These are phyloP conservation scores for Paramecium octaurelia DNA, from an alignment of 73 alveolate species.

Conservation along the genomic window DNA sequence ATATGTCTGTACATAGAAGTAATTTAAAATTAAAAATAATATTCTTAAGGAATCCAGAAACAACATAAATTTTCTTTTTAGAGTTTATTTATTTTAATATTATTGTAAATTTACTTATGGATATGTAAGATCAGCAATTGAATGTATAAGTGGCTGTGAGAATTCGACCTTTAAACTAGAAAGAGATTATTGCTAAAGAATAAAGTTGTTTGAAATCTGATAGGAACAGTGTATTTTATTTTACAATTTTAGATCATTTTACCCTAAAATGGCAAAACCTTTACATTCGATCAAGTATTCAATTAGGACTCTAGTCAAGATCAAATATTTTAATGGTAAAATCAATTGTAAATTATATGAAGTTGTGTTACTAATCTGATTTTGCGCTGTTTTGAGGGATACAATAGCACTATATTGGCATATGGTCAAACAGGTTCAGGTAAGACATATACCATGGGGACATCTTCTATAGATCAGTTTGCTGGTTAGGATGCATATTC, in stretches of 20 bases:
- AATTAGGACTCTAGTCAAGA: constrained; percentile 80
- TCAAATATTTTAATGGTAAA: constrained; percentile 72
- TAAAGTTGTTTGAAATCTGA: constrained; percentile 50
- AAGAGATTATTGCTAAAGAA: constrained; percentile 69
- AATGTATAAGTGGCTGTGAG: constrained; percentile 85
- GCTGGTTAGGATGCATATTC: constrained; percentile 82
- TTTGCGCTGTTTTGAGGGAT: constrained; percentile 88
- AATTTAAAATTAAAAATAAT: too few relatives aligned
- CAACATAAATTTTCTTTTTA: not conserved
- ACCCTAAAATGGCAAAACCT: constrained; percentile 56
- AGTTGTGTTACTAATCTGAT: constrained; percentile 84
- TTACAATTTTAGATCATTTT: constrained; percentile 55
- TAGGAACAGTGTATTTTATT: constrained; percentile 72
- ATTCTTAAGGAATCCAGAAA: too few relatives aligned
- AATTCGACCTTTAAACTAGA: constrained; percentile 89
- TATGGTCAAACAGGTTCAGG: constrained; percentile 99
- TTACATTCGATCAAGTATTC: constrained; percentile 89
- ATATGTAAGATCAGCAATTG: constrained; percentile 39
- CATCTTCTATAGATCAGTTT: constrained; percentile 69
- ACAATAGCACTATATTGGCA: constrained; percentile 95
- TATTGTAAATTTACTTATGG: not conserved
- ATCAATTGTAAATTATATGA: not conserved
- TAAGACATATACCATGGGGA: constrained; percentile 98
- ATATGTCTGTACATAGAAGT: not conserved
- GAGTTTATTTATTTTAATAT: not conserved